Conservation (phyloP, 441 rosid genomes). For the Hura crepitans region DNA sequence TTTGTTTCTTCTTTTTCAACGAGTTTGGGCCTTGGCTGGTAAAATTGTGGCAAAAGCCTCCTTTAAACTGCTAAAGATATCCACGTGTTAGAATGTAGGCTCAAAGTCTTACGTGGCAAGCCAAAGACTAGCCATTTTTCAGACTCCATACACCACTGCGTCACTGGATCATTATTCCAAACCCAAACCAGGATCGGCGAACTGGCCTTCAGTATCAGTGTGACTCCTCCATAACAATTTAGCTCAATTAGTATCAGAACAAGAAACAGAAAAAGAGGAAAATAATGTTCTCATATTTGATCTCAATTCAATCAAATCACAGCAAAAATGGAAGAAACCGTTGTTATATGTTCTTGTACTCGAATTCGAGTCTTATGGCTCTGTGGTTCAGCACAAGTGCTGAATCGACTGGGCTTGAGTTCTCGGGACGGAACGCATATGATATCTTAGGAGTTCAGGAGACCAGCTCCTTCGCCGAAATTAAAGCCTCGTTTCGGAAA, state of each 20-base stretch:
- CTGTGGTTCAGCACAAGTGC: slow-evolving; percentile 46
- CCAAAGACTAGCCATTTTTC: neutral
- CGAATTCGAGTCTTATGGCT: slow-evolving; percentile 26
- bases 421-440: slow-evolving; percentile 65
- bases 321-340: slow-evolving; percentile 1
- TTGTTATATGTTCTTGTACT: slow-evolving; percentile 13
- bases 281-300: slow-evolving; percentile 32
- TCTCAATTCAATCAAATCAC: slow-evolving; percentile 24
- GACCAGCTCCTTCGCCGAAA: slow-evolving; percentile 67
- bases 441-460: slow-evolving; percentile 62
- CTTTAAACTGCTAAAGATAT: neutral
- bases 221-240: neutral
- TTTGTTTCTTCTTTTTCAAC: too few species aligned
- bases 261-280: neutral
- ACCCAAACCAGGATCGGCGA: neutral
- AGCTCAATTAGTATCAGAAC: neutral
- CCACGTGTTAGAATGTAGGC: neutral
- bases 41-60: neutral
- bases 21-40: too few species aligned
- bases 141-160: neutral
- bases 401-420: slow-evolving; percentile 47
- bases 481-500: slow-evolving; percentile 77
- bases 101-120: neutral
- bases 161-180: neutral
- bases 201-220: neutral